Base-by-base conservation (phyloP, 2,329 filamentous ascomycete species). In the Huntiella omanensis region DNA sequence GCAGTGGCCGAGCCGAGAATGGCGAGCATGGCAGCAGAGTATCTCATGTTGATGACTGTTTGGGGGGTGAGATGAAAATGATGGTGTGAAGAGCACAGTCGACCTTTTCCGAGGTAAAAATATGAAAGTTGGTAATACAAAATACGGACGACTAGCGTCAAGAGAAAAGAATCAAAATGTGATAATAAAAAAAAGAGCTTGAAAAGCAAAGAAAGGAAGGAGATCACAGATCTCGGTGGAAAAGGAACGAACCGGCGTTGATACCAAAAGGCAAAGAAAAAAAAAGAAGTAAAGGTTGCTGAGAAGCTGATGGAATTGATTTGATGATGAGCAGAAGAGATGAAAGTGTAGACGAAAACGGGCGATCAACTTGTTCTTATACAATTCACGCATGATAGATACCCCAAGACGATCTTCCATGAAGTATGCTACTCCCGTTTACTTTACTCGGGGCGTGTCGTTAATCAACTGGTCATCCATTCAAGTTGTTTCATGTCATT, bases 1-100 rank as follows among this genome's bases (percentile, higher is more conserved):
- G 54, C 54, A 32, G 48, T 15, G 36, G 50, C 50, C 42, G 53
- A 33, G 43, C 52, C 50, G 15, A 54, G 19, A 10, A 54, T 44
- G 40, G 51, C 47, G 33, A 49, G n/a, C 33, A 47, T n/a, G 32
- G 40, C 17, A 17, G 40, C 10, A 33, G 44, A 11, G 33, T 41
- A 46, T 38, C 42, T 49, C 48, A 49, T 49, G n/a, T 32, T 45
- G 34, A 12, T 16, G 34, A 7, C 2, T 28, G 34, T 28, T 28
- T 28, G n/a, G 11, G 22, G 17, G 2, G 35, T n/a, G 34, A 37
- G 6, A 28, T 35, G 32, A 35, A 28, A 12, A 40, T 16, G 7
- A 40, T 19, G 33, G n/a, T 34, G 36, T 17, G 38, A 39, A 28
- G 11, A 40, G 16, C 36, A 17, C 33, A 15, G 33, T 37, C 19